Evolutionary conservation across 192 early-diverging fungal species (phyloP), one percentile per base, ranked within the genome.

Genomic region (Podila epigama): DNA sequence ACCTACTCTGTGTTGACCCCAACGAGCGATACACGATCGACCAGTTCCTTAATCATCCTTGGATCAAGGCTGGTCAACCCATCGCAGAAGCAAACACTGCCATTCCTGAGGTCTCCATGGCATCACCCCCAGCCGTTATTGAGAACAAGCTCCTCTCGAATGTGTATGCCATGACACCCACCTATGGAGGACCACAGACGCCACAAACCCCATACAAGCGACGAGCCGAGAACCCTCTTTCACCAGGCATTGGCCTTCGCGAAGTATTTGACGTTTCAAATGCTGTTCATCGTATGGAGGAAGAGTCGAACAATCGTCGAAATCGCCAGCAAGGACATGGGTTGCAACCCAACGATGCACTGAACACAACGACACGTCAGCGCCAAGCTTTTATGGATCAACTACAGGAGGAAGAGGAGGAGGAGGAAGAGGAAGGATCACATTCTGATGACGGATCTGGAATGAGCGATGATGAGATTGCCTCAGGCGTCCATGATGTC

Each of bases 21-120:
- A 71, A 79, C n/a, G 68, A 84, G 51, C 84, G 92, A 31, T 90
- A 87, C 79, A 93, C 90, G 0, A 90, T 94, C 32, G 87, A 91
- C 27, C 85, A 93, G 63, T 89, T 93, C 79, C 84, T 93, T 59
- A 81, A 77, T 18, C 92, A 93, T 58, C 92, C 92, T 11, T 93
- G 92, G 92, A 79, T 91, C 37, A 70, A 66, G 20, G 59, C 69
- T 10, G 63, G 69, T 27, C 68, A 62, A 22, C 51, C 20, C 12
- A 10, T 28, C 33, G 22, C 51, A 13, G 20, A 16, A 2, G 51
- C 27, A 41, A 12, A 37, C 16, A 41, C n/a, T 10, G 51, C 22
- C 9, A 39, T 18, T 18, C 37, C 63, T 11, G 63, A 65, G 20
- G 52, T 65, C 37, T 37, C 51, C 6, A 20, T 56, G 16, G 52